phyloP scores from a whole-genome alignment of 139 green algal species.

The Coelastrella sp. region DNA sequence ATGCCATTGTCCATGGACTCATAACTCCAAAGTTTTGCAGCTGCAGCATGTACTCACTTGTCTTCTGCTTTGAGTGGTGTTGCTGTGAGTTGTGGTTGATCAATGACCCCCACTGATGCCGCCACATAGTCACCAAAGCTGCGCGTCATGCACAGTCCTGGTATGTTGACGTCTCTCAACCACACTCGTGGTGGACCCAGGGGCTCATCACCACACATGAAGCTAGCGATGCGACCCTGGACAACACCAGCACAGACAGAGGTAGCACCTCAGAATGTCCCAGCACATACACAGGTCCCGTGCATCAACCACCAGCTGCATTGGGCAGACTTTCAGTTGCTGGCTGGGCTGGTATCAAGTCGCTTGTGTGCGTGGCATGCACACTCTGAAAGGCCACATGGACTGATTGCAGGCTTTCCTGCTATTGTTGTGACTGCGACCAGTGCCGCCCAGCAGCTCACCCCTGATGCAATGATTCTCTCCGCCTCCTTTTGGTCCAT shows the following conservation, averaged over 20 bases:
- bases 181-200: constrained; percentile 71
- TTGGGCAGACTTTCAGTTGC: not conserved
- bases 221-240: constrained; percentile 69
- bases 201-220: constrained; percentile 47
- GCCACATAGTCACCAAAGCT: constrained; percentile 70
- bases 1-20: too few species aligned
- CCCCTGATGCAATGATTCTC: constrained; percentile 56
- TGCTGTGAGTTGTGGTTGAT: constrained; percentile 58
- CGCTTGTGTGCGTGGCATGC: too few species aligned
- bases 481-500: constrained; percentile 58
- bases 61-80: constrained; percentile 56
- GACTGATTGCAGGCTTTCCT: too few species aligned
- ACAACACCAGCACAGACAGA: not conserved
- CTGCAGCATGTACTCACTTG: constrained; percentile 25
- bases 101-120: constrained; percentile 62
- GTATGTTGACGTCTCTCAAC: constrained; percentile 55
- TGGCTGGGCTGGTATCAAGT: too few species aligned
- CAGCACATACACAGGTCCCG: not conserved
- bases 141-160: constrained; percentile 69
- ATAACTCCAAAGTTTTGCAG: not conserved
- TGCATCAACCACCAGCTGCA: too few species aligned
- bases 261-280: not conserved
- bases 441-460: too few species aligned
- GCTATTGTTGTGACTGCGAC: too few species aligned
- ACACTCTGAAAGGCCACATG: too few species aligned